Evolutionary conservation across 148 eudicot genomes (phyloP), one percentile per base, ranked within the genome.

Genomic region (Rhododendron simsii): DNA sequence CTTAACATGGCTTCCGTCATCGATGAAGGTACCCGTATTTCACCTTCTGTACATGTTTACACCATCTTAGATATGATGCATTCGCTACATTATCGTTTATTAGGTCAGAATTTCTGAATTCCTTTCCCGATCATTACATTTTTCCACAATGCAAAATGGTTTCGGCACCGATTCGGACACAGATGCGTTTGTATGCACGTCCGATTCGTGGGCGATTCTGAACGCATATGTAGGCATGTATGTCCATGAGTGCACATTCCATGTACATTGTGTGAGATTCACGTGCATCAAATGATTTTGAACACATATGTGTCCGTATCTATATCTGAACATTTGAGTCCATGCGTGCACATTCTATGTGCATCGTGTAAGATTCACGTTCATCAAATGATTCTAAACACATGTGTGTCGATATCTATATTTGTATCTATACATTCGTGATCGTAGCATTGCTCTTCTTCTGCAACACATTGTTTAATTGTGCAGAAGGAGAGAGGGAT

Each of bases 401-500:
- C 26, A 61, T 61, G 2, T 3, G 73, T n/a, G 71, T 65, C 26
- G 35, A n/a, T 61, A n/a, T 26, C 4, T 3, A 1, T 10, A 65
- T 8, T 26, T 61, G 10, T 61, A 61, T 61, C 1, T 57, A 4
- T 6, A 61, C 3, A 61, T 61, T 8, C 3, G 13, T 65, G 33
- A 21, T 23, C 69, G n/a, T 63, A 7, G 28, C 28, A 23, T 12
- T 63, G 4, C 69, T 6, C 67, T 13, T 83, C 11, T 6, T 83
- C 2, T 82, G 53, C 12, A 41, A 87, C 84, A 77, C 65, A 51
- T 45, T 82, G 53, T 11, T 23, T 21, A 18, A 73, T 81, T 73
- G 23, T 39, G 76, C 39, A 71, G 39, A 73, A 83, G 86, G 85
- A 55, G 85, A 57, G 63, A 84, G 67, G 69, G 92, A 89, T 80